phyloP scores from a whole-genome alignment of 371 early-diverging fungal species.

The Gilbertella persicaria region DNA sequence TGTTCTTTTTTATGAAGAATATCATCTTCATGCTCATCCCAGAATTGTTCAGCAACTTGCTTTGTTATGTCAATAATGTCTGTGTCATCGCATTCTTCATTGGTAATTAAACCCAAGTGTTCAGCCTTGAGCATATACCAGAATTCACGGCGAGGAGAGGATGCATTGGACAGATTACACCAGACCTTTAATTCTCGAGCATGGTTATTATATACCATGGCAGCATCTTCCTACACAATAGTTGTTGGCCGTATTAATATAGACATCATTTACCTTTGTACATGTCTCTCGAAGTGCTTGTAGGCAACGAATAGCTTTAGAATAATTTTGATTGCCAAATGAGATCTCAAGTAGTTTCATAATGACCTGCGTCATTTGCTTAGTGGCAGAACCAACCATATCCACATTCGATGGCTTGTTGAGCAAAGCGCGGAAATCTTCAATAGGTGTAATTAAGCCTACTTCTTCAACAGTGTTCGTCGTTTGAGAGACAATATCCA shows the following conservation, averaged over 20 bases:
- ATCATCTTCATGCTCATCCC: background rate
- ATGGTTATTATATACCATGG: conserved; percentile 43
- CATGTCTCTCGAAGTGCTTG: conserved; percentile 46
- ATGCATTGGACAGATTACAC: conserved; percentile 20
- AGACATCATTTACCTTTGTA: conserved; percentile 24
- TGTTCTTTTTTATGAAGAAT: background rate
- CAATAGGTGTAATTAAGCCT: conserved; percentile 56
- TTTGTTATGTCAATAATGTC: conserved; percentile 18
- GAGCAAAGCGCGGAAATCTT: conserved; percentile 63
- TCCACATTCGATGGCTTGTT: conserved; percentile 46
- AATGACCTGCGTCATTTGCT: conserved; percentile 59
- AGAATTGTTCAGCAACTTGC: conserved; percentile 24
- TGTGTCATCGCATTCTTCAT: conserved; percentile 38
- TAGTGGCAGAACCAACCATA: conserved; percentile 51
- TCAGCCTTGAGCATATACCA: conserved; percentile 38
- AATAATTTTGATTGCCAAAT: conserved; percentile 57
- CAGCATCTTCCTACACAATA: conserved; percentile 35
- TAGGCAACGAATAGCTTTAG: conserved; percentile 56
- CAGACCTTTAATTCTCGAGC: conserved; percentile 30
- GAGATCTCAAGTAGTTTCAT: conserved; percentile 48
- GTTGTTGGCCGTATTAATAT: no score
- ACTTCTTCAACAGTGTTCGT: conserved; percentile 51
- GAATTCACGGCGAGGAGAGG: conserved; percentile 30
- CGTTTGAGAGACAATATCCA: conserved; percentile 13
- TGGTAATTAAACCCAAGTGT: conserved; percentile 37